These are phyloP conservation scores for Pseudogymnoascus sp. DNA, from an alignment of 2,329 filamentous ascomycete species.

Conservation along the genomic window DNA sequence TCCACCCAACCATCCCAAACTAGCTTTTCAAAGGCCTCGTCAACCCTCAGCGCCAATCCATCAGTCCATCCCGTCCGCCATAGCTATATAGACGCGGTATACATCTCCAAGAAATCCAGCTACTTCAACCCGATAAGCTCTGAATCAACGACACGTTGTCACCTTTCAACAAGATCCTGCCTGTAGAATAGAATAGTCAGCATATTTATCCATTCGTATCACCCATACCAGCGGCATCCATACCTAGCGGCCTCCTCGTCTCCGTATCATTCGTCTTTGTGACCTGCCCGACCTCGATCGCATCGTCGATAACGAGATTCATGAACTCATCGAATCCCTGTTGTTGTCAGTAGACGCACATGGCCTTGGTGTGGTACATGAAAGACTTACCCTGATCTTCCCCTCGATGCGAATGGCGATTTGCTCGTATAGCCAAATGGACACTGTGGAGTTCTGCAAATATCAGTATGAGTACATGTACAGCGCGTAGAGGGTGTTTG, in stretches of 20 bases:
- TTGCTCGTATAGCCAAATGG: constrained; percentile 97
- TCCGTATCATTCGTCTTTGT: constrained; percentile 70
- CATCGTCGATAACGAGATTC: constrained; percentile 95
- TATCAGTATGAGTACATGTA: constrained; percentile 20
- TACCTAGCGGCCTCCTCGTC: constrained; percentile 71
- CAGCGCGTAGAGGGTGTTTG: constrained; percentile 13
- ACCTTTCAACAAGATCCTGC: constrained; percentile 58
- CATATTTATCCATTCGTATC: neutral
- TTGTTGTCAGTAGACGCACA: neutral
- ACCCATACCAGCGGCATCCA: constrained; percentile 30
- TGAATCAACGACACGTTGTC: constrained; percentile 59
- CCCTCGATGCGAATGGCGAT: constrained; percentile 89
- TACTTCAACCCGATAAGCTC: constrained; percentile 29
- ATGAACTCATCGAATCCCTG: constrained; percentile 99
- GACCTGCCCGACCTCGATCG: constrained; percentile 79
- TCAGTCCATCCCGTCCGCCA: neutral
- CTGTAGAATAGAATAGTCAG: constrained; percentile 27
- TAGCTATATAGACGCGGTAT: neutral
- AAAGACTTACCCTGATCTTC: constrained; percentile 70
- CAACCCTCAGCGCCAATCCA: neutral
- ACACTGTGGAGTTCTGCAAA: constrained; percentile 59
- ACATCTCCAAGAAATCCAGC: neutral
- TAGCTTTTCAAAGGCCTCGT: neutral
- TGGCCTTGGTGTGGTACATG: neutral
- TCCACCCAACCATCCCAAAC: neutral